phyloP scores from a whole-genome alignment of 352 stramenopile species.

The Globisporangium acanthophoron region DNA sequence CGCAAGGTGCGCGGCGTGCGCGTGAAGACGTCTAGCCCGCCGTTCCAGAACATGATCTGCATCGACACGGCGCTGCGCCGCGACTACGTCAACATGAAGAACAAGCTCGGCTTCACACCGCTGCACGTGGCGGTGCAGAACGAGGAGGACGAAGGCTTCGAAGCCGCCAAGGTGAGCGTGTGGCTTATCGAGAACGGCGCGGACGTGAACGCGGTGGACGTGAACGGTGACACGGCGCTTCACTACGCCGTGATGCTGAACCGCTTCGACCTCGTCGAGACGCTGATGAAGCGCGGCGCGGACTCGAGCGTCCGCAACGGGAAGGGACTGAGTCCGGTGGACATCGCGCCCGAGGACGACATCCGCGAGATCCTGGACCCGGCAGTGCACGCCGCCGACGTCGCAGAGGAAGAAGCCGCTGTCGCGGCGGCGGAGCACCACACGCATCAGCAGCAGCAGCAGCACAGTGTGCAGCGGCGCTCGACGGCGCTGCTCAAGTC shows the following conservation, averaged over 20 bases:
- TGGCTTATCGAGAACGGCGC: conserved; percentile 87
- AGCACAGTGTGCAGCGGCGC: conserved; percentile 10
- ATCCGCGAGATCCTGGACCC: conserved; percentile 74
- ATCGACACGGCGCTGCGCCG: conserved; percentile 75
- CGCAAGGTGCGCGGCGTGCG: conserved; percentile 81
- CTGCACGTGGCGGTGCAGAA: conserved; percentile 83
- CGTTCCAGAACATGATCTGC: conserved; percentile 89
- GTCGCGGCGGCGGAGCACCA: conserved; percentile 9
- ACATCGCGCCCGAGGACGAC: conserved; percentile 75
- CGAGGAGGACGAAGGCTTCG: conserved; percentile 86
- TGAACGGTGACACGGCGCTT: conserved; percentile 79
- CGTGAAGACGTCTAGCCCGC: conserved; percentile 55
- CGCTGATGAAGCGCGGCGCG: conserved; percentile 82
- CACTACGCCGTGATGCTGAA: conserved; percentile 84
- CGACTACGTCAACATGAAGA: conserved; percentile 86
- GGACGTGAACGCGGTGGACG: conserved; percentile 69
- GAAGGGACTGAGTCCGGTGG: conserved; percentile 55
- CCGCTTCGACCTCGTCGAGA: conserved; percentile 77
- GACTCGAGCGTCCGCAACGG: conserved; percentile 70
- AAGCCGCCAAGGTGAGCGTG: conserved; percentile 79
- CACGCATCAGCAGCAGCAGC: conserved; percentile 4
- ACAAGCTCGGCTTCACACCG: conserved; percentile 76
- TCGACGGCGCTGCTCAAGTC: conserved; percentile 39
- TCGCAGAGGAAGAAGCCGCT: conserved; percentile 15
- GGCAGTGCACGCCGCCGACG: conserved; percentile 28